These are phyloP conservation scores for Bruguiera hainesii DNA, from an alignment of 441 rosid genomes.

Conservation along the genomic window DNA sequence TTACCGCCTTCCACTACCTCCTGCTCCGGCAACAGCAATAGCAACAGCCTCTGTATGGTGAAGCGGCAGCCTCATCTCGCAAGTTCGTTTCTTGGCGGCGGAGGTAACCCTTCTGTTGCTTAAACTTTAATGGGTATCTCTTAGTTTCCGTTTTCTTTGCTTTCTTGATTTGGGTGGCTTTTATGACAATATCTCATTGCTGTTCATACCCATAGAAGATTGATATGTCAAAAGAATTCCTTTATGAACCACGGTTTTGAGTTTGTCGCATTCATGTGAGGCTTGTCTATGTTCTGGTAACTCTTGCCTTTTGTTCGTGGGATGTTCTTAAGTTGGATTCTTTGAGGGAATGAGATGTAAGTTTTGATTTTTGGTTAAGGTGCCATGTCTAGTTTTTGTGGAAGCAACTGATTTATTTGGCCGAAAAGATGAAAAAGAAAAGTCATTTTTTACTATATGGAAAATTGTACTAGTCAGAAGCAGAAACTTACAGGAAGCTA, in stretches of 20 bases:
- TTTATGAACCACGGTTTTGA: neutral
- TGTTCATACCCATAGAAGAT: neutral
- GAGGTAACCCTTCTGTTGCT: slow-evolving; percentile 30
- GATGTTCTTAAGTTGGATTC: neutral
- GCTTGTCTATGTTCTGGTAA: neutral
- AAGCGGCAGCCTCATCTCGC: slow-evolving; percentile 32
- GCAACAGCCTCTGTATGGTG: slow-evolving; percentile 28
- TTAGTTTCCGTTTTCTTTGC: neutral
- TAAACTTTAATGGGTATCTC: neutral
- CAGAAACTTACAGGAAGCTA: neutral
- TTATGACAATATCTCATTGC: too few species aligned
- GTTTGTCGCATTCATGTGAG: too few species aligned
- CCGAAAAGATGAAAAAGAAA: neutral
- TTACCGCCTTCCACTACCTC: slow-evolving; percentile 26
- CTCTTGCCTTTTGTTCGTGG: neutral
- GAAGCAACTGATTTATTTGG: neutral
- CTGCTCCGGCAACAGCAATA: slow-evolving; percentile 19
- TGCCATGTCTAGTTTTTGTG: neutral
- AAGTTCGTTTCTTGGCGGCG: slow-evolving; percentile 41
- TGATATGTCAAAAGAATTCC: neutral
- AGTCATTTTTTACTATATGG: neutral
- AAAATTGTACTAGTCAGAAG: neutral
- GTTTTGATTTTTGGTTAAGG: neutral
- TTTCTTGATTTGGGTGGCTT: too few species aligned
- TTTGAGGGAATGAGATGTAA: neutral